Conservation (phyloP, 2,329 filamentous ascomycete genomes). For the Monilinia polystroma region DNA sequence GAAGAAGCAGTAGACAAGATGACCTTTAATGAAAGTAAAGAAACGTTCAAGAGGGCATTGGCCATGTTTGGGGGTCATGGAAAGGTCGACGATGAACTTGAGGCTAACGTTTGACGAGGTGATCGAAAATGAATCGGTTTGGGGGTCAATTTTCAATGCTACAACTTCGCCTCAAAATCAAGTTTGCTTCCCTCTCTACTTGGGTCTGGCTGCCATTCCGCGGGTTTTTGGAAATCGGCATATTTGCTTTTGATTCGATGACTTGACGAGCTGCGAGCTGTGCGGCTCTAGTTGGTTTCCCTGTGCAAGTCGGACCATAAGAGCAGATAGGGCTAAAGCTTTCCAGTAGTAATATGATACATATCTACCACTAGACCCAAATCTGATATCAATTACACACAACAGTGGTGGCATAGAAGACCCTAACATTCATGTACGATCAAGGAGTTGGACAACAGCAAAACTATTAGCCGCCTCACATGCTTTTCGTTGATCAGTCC, state of each 20-base stretch:
- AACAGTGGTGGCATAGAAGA: background rate
- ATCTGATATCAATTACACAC: background rate
- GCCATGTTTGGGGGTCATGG: background rate
- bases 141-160: background rate
- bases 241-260: background rate
- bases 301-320: background rate
- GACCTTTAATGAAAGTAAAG: slow-evolving; percentile 26
- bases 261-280: background rate
- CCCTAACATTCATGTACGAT: background rate
- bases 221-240: background rate
- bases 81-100: background rate
- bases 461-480: background rate
- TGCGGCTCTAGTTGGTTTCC: background rate
- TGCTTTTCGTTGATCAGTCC: background rate
- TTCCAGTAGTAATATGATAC: slow-evolving; percentile 2
- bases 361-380: background rate
- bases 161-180: background rate
- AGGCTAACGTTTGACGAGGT: background rate
- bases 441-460: background rate
- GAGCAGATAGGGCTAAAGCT: slow-evolving; percentile 14
- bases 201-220: background rate
- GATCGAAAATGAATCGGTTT: background rate
- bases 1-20: slow-evolving; percentile 24
- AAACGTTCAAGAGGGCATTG: slow-evolving; percentile 24
- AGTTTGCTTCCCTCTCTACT: background rate